Percentiles rank a stretch among this genome's conserved stretches.
Conservation (phyloP, 1,284 basidiomycete genomes). For the Dichomitus squalens region DNA sequence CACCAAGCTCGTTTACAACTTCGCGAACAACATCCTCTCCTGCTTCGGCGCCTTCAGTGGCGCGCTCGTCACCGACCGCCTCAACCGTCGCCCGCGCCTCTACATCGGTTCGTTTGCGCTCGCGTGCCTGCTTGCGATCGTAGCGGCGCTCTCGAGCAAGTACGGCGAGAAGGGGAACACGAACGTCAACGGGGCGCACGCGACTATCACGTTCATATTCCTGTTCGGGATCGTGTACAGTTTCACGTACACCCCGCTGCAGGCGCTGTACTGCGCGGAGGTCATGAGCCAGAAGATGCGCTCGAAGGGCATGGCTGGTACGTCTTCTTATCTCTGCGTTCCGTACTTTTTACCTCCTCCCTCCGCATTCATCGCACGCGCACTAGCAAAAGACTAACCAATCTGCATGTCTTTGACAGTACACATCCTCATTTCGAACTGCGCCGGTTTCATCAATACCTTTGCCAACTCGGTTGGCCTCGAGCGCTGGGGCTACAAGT, state of each 20-base stretch:
- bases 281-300: slow-evolving; percentile 12
- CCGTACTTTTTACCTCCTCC: background rate
- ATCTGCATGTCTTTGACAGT: background rate
- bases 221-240: slow-evolving; percentile 12
- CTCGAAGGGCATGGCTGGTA: slow-evolving; percentile 11
- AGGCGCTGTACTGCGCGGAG: slow-evolving; percentile 16
- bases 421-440: slow-evolving; percentile 12
- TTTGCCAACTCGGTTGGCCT: slow-evolving; percentile 19
- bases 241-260: slow-evolving; percentile 14
- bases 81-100: slow-evolving; percentile 10
- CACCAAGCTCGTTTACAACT: slow-evolving; percentile 17
- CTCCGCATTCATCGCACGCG: no score
- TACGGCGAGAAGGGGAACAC: slow-evolving; percentile 8
- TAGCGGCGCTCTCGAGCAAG: slow-evolving; percentile 10
- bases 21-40: slow-evolving; percentile 18
- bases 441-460: slow-evolving; percentile 15
- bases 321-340: background rate
- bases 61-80: slow-evolving; percentile 10
- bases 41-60: slow-evolving; percentile 11
- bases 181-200: slow-evolving; percentile 9
- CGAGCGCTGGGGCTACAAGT: slow-evolving; percentile 12
- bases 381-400: background rate
- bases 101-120: slow-evolving; percentile 10
- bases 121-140: slow-evolving; percentile 9
- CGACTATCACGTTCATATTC: slow-evolving; percentile 15